Evolutionary conservation across 441 rosid genomes (phyloP), one percentile per base, ranked within the genome.

Genomic region (Euphorbia celastroides): DNA sequence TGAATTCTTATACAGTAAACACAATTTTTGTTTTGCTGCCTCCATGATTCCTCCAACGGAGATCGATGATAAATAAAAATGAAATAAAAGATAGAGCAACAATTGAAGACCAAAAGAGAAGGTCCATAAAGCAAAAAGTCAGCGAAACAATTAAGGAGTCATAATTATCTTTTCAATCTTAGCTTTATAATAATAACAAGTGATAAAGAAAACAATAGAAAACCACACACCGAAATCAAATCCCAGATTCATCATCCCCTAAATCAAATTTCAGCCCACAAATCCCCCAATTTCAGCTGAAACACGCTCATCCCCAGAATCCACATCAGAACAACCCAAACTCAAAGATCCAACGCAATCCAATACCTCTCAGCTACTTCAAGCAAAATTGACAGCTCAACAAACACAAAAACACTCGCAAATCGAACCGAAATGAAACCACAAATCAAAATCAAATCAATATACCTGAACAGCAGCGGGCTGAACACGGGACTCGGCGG

Each of bases 401-500:
- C 25, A 64, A 16, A 10, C n/a, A 13, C 51, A 16, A 6, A n/a
- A 0, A 12, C 31, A 16, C 50, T 0, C n/a, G 16, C 17, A 44
- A 44, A n/a, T n/a, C n/a, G 4, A 1, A 26, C 16, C 19, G 20
- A 16, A 34, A 14, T 46, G 51, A 5, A 20, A 32, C 20, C 31
- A 4, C 52, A 32, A 2, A 12, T 11, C n/a, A 28, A 19, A 65
- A 66, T 36, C 14, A 54, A 65, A 34, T n/a, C 34, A 55, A n/a
- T n/a, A 34, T 72, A 89, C 93, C 88, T 79, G 90, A 20, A 76
- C 82, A 28, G 86, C 26, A n/a, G 88, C 41, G 0, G 93, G 97
- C 80, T 79, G 98, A 25, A 80, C 82, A 3, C 97, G 88, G 16
- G 94, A 84, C 78, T 90, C 96, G 36, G 98, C 92, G 76, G 87